Evolutionary conservation across 768 basidiomycete genomes (phyloP), one percentile per base, ranked within the genome.

Genomic region (Amanita phalloides): DNA sequence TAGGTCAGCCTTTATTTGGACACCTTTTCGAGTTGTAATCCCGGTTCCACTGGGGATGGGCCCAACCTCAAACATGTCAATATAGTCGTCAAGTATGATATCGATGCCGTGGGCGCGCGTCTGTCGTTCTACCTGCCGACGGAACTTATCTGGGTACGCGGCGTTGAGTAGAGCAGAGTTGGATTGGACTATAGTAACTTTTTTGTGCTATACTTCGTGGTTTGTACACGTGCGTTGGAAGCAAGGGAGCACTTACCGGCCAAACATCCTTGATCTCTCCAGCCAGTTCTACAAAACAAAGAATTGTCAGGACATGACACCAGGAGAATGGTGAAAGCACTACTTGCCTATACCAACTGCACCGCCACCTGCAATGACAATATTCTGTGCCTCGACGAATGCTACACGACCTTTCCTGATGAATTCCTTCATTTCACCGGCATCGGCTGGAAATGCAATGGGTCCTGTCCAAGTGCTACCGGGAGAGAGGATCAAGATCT

Each of bases 151-250:
- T 0, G 78, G 71, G 55, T 84, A 84, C 1, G 68, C 60, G 9
- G 64, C 60, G 55, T 79, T 81, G 53, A 84, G 63, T 25, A 83
- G 69, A 26, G 66, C 58, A 2, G 48, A 48, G 33, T 68, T 65
- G 35, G 71, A 68, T 9, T 85, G 83, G 2, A 84, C 73, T 36
- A 85, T 66, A 14, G 79, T 81, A 21, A 84, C 71, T 33, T 61
- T 58, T 54, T 73, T 78, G 14, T 58, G 52, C 68, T 70, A 42
- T 13, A 45, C 6, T 41, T 45, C 44, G 17, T 6, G 14, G 25
- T 49, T 25, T 38, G 21, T 10, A 14, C 36, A 37, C 10, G 21
- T 39, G 25, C 7, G 26, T 33, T 17, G 23, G 10, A 28, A 1
- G 23, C 17, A 7, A 1, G 14, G 14, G 17, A 28, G 25, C 14